Percentiles rank a stretch among this genome's conserved stretches.
These are phyloP conservation scores for Tulasnella sp. DNA, from an alignment of 768 basidiomycete genomes.

Conservation along the genomic window DNA sequence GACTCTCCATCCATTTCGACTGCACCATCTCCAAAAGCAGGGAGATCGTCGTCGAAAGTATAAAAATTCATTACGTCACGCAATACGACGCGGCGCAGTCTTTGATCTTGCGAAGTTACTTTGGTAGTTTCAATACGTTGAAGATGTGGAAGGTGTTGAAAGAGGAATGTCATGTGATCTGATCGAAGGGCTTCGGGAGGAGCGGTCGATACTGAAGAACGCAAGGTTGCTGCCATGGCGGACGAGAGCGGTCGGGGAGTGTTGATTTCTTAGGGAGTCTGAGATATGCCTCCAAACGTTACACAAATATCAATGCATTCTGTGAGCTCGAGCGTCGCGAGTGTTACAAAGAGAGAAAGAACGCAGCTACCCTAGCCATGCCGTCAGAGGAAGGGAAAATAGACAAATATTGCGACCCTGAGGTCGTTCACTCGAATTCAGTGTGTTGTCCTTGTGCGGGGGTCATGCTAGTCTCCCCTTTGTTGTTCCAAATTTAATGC, in stretches of 20 bases:
- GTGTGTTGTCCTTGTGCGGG: conserved; percentile 99
- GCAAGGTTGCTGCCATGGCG: background rate
- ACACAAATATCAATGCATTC: too few species aligned
- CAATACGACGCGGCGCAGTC: conserved; percentile 1
- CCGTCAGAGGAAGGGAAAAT: too few species aligned
- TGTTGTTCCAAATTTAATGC: conserved; percentile 99
- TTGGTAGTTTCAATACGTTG: conserved; percentile 10
- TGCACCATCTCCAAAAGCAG: too few species aligned
- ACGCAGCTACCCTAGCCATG: too few species aligned
- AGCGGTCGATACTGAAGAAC: background rate
- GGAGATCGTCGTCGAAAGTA: too few species aligned
- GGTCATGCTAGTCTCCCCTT: conserved; percentile 99
- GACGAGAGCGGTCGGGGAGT: background rate
- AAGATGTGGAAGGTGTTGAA: background rate
- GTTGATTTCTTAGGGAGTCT: too few species aligned
- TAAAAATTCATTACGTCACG: conserved; percentile 13
- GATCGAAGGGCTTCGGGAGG: background rate
- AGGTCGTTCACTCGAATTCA: too few species aligned
- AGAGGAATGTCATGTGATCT: background rate
- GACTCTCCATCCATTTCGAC: too few species aligned
- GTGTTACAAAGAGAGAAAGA: too few species aligned
- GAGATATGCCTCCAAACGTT: too few species aligned
- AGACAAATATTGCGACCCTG: too few species aligned
- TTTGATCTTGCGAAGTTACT: background rate
- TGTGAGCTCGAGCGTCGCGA: too few species aligned